A percentile compares a stretch with the other conserved stretches of the same genome.
phyloP scores from a whole-genome alignment of 2,329 filamentous ascomycete genomes.

The Neocucurbitaria cava region DNA sequence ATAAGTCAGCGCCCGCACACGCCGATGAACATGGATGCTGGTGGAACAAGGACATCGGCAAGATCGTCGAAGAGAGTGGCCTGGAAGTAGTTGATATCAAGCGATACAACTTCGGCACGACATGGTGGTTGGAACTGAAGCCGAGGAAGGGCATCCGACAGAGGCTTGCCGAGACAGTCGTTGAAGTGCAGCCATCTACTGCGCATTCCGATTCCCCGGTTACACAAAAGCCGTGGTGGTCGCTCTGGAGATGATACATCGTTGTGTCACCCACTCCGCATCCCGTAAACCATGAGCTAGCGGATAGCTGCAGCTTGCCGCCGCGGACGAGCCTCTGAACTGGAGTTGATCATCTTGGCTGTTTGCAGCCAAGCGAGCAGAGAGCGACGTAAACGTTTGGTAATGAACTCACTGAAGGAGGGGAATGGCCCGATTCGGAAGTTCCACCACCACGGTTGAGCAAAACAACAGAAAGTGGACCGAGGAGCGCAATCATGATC shows the following conservation, averaged over 20 bases:
- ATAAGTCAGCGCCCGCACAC: conserved; percentile 55
- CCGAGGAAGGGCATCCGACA: conserved; percentile 43
- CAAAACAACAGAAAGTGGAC: conserved; percentile 23
- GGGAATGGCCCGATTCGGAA: conserved; percentile 19
- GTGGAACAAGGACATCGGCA: conserved; percentile 61
- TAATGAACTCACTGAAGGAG: conserved; percentile 5
- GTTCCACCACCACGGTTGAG: conserved; percentile 10
- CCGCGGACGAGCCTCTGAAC: not conserved
- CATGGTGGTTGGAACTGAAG: conserved; percentile 58
- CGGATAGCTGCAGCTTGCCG: conserved; percentile 14
- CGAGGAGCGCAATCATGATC: conserved; percentile 25
- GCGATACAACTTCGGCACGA: conserved; percentile 58
- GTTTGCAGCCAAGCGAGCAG: not conserved
- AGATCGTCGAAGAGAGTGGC: conserved; percentile 56
- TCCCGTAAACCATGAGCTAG: conserved; percentile 9
- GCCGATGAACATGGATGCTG: conserved; percentile 59
- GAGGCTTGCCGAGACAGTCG: conserved; percentile 13
- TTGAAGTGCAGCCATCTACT: conserved; percentile 20
- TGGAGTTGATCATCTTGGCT: not conserved
- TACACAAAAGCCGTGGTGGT: conserved; percentile 44
- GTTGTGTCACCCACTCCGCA: conserved; percentile 17
- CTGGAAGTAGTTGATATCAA: conserved; percentile 55
- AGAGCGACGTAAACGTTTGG: conserved; percentile 17
- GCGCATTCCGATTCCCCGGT: conserved; percentile 25
- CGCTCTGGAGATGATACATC: conserved; percentile 41